Evolutionary conservation across 306 rosid species (phyloP).

Genomic region (Castanea mollissima): DNA sequence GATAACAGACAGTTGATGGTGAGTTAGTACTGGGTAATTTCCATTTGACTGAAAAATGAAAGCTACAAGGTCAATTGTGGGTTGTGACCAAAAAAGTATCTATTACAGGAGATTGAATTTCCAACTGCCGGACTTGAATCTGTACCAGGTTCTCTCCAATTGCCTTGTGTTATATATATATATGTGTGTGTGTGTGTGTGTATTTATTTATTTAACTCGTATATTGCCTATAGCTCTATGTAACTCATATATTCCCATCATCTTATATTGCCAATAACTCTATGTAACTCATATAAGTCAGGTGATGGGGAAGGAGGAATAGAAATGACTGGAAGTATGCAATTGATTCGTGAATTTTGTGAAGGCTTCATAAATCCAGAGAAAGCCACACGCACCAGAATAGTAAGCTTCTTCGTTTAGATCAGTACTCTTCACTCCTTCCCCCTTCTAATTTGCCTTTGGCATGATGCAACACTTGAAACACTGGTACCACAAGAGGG

Average conservation of each 20-base stretch:
- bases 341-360: slow-evolving; percentile 82
- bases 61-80: slow-evolving; percentile 8
- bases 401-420: slow-evolving; percentile 51
- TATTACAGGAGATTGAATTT: slow-evolving; percentile 89
- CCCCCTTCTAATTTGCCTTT: slow-evolving; percentile 7
- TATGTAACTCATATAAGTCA: slow-evolving; percentile 27
- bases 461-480: background rate
- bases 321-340: slow-evolving; percentile 94
- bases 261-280: slow-evolving; percentile 11
- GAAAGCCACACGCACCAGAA: slow-evolving; percentile 72
- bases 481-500: too few species aligned
- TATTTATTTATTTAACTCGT: too few species aligned
- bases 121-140: slow-evolving; percentile 93
- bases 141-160: slow-evolving; percentile 72
- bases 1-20: slow-evolving; percentile 81
- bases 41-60: slow-evolving; percentile 17
- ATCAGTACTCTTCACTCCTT: slow-evolving; percentile 1
- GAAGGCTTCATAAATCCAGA: slow-evolving; percentile 50
- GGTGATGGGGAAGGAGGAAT: slow-evolving; percentile 99
- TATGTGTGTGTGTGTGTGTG: background rate
- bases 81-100: slow-evolving; percentile 32
- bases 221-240: too few species aligned
- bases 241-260: too few species aligned
- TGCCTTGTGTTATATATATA: background rate
- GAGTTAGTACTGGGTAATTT: slow-evolving; percentile 34